A percentile compares a stretch with the other conserved stretches of the same genome.
These are phyloP conservation scores for Articulospora tetracladia DNA, from an alignment of 495 filamentous ascomycete genomes.

Conservation along the genomic window DNA sequence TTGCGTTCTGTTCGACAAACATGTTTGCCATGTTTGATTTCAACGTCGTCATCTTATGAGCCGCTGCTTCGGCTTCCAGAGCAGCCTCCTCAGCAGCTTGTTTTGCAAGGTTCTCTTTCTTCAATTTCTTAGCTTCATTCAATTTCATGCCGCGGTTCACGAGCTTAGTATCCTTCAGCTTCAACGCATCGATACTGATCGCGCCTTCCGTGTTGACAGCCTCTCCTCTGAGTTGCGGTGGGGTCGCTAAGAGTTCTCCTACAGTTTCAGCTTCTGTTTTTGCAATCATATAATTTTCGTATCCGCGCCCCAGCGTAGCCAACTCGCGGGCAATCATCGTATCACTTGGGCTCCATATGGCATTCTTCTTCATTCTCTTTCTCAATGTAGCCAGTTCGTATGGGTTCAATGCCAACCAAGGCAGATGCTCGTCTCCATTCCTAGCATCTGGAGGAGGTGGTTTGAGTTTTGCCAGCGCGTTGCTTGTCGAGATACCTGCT, in stretches of 20 bases:
- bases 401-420: conserved; percentile 86
- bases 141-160: conserved; percentile 88
- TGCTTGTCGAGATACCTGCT: conserved; percentile 74
- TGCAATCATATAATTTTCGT: conserved; percentile 66
- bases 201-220: conserved; percentile 42
- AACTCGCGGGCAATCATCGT: conserved; percentile 95
- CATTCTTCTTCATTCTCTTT: conserved; percentile 99
- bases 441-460: conserved; percentile 76
- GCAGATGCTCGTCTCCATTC: conserved; percentile 70
- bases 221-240: conserved; percentile 24
- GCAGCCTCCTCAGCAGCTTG: conserved; percentile 42
- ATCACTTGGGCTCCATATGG: conserved; percentile 89
- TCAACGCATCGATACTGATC: conserved; percentile 43
- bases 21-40: not conserved
- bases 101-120: conserved; percentile 67
- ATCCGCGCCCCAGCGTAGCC: conserved; percentile 68
- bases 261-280: conserved; percentile 64
- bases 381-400: conserved; percentile 89
- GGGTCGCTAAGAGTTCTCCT: conserved; percentile 43
- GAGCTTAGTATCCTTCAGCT: conserved; percentile 48
- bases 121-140: conserved; percentile 89
- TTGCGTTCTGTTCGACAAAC: conserved; percentile 36
- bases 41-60: conserved; percentile 42
- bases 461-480: conserved; percentile 68
- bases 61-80: conserved; percentile 59